Base-by-base conservation (phyloP, 345 rosid species). In the Abelmoschus esculentus region DNA sequence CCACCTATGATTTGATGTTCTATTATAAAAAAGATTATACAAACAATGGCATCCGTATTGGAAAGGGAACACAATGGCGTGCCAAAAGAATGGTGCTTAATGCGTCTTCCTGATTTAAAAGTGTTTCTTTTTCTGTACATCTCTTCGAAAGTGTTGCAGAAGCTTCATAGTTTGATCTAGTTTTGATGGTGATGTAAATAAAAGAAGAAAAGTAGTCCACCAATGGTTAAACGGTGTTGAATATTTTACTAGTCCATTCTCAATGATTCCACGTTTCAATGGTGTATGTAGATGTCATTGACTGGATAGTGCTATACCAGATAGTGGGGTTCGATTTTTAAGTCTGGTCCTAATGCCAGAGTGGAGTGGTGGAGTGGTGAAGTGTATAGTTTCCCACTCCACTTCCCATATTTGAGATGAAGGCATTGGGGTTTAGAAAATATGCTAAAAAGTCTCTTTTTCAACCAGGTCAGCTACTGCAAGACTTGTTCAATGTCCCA, bases 401-500 rank as follows among this genome's bases (percentile, higher is more conserved):
- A 22, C 26, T 22, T 22, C 1, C 26, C 26, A 22, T 22, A 22
- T 22, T 22, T 22, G 26, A 22, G 26, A 31, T 31, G 32, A 31
- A 31, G 32, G 32, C 36, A 32, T 32, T 5, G 36, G 36, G 4
- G 36, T 32, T 32, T 47, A 64, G 52, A 28, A 8, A 63, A 44
- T 75, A 9, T 15, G 29, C 66, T 68, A 32, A 53, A 58, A 71
- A 42, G 67, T 53, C 44, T 60, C 71, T 62, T 72, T 50, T 71
- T 42, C 47, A 22, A 34, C 64, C 31, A 36, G 14, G 36, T 28
- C 54, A 44, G 34, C 57, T 52, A 3, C 66, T 66, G 40, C 69
- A 31, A 14, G 58, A 2, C 59, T 60, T 15, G 49, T 59, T 67
- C 69, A 68, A 49, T 70, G 62, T 67, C 71, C 26, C 32, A 42